phyloP scores from a whole-genome alignment of 2,329 filamentous ascomycete genomes.

The Phoma sp. region DNA sequence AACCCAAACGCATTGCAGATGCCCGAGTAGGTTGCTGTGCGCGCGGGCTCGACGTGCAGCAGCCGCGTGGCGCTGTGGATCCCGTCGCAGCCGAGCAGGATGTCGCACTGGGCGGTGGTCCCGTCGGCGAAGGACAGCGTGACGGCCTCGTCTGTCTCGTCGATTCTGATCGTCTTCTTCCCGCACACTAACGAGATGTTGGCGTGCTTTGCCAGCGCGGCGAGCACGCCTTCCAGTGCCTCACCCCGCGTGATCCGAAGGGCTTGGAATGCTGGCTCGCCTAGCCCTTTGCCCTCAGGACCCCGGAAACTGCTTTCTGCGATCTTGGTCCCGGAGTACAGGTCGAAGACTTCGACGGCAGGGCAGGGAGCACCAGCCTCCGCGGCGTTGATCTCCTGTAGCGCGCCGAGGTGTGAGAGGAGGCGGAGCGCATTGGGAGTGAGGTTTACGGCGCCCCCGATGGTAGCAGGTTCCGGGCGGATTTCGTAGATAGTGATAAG shows the following conservation, averaged over 20 bases:
- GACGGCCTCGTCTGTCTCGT: slow-evolving; percentile 50
- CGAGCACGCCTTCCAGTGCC: slow-evolving; percentile 51
- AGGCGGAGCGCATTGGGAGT: slow-evolving; percentile 67
- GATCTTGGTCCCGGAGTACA: slow-evolving; percentile 51
- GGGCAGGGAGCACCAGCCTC: slow-evolving; percentile 51
- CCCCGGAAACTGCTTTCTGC: slow-evolving; percentile 52
- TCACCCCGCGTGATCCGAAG: slow-evolving; percentile 54
- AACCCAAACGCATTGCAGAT: slow-evolving; percentile 57
- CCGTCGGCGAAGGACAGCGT: slow-evolving; percentile 57
- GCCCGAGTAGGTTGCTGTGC: slow-evolving; percentile 51
- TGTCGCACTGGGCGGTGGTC: slow-evolving; percentile 51
- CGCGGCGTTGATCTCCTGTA: slow-evolving; percentile 50
- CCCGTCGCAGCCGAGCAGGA: slow-evolving; percentile 63
- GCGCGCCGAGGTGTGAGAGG: slow-evolving; percentile 55
- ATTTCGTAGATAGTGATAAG: slow-evolving; percentile 57
- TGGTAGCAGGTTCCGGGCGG: slow-evolving; percentile 52
- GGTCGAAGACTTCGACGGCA: slow-evolving; percentile 54
- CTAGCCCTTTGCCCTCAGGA: slow-evolving; percentile 51
- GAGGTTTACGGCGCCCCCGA: slow-evolving; percentile 66
- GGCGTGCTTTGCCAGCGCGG: slow-evolving; percentile 47
- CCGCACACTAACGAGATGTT: slow-evolving; percentile 53
- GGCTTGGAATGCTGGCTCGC: slow-evolving; percentile 53
- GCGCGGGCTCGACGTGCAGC: slow-evolving; percentile 53
- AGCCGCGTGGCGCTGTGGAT: slow-evolving; percentile 54
- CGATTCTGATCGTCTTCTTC: slow-evolving; percentile 50